Evolutionary conservation across 805 yeast species (phyloP).

Genomic region (Phaffomyces antillensis): DNA sequence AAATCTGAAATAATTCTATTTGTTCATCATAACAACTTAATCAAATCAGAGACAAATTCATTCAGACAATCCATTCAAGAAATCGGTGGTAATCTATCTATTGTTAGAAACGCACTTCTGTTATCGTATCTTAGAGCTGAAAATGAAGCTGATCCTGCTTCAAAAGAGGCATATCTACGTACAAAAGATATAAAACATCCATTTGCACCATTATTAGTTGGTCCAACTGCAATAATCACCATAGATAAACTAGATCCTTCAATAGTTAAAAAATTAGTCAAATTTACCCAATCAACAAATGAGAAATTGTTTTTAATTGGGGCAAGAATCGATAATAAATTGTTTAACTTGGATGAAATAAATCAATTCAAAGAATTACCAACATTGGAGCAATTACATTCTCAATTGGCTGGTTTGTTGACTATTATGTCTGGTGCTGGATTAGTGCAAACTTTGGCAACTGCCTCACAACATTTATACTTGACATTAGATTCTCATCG

Average conservation of each 20-base stretch:
- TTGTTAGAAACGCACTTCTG: slow-evolving; percentile 64
- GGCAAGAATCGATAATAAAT: slow-evolving; percentile 65
- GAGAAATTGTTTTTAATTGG: slow-evolving; percentile 80
- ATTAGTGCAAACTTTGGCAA: slow-evolving; percentile 70
- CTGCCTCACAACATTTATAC: slow-evolving; percentile 60
- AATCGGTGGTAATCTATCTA: slow-evolving; percentile 63
- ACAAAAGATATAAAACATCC: slow-evolving; percentile 52
- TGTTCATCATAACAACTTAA: slow-evolving; percentile 78
- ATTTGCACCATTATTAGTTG: slow-evolving; percentile 58
- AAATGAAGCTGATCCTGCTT: slow-evolving; percentile 67
- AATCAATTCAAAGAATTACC: slow-evolving; percentile 69
- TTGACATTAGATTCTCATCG: slow-evolving; percentile 65
- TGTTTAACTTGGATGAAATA: slow-evolving; percentile 46
- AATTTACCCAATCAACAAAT: slow-evolving; percentile 50
- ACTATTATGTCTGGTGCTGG: slow-evolving; percentile 88
- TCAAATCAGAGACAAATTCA: slow-evolving; percentile 57
- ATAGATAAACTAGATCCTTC: slow-evolving; percentile 67
- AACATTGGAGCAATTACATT: slow-evolving; percentile 59
- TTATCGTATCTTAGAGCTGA: slow-evolving; percentile 70
- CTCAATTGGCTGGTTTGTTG: slow-evolving; percentile 76
- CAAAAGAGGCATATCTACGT: slow-evolving; percentile 39
- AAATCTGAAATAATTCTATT: slow-evolving; percentile 64
- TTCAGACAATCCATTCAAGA: slow-evolving; percentile 55
- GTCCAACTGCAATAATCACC: slow-evolving; percentile 80
- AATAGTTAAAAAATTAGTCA: slow-evolving; percentile 53